phyloP scores from a whole-genome alignment of 305 asterid genomes.

The Salvia sclarea region DNA sequence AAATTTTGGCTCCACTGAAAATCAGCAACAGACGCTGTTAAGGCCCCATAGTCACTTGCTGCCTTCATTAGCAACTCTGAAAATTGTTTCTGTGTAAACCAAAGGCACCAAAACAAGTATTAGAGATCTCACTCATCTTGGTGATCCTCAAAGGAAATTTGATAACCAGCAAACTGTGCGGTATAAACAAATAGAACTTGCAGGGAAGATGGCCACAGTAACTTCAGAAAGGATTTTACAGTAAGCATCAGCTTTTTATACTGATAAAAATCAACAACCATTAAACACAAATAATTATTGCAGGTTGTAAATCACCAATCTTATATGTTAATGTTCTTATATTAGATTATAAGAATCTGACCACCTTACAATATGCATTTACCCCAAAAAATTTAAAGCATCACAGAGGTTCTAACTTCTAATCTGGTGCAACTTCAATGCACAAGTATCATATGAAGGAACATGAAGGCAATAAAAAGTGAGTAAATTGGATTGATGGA shows the following conservation, averaged over 20 bases:
- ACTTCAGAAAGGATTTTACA: neutral
- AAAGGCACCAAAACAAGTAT: conserved; percentile 19
- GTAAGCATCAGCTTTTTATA: neutral
- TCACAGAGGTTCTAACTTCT: neutral
- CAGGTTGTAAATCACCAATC: neutral
- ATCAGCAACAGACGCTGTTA: conserved; percentile 87
- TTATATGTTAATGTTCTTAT: neutral
- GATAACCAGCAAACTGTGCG: neutral
- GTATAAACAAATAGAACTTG: neutral
- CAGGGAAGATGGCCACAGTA: neutral
- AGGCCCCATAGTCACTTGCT: conserved; percentile 94
- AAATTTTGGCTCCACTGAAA: conserved; percentile 97
- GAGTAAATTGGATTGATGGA: conserved; percentile 21
- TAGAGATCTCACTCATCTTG: neutral
- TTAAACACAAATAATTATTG: neutral
- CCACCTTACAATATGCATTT: neutral
- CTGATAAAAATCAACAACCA: neutral
- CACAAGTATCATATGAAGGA: neutral
- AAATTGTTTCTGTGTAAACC: conserved; percentile 76
- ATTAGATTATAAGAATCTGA: neutral
- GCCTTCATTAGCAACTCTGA: conserved; percentile 93
- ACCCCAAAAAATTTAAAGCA: neutral
- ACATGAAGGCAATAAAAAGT: neutral
- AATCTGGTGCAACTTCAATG: conserved; percentile 2
- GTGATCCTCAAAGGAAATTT: neutral